These are phyloP conservation scores for Penicillium odoratum DNA, from an alignment of 495 filamentous ascomycete genomes.

Conservation along the genomic window DNA sequence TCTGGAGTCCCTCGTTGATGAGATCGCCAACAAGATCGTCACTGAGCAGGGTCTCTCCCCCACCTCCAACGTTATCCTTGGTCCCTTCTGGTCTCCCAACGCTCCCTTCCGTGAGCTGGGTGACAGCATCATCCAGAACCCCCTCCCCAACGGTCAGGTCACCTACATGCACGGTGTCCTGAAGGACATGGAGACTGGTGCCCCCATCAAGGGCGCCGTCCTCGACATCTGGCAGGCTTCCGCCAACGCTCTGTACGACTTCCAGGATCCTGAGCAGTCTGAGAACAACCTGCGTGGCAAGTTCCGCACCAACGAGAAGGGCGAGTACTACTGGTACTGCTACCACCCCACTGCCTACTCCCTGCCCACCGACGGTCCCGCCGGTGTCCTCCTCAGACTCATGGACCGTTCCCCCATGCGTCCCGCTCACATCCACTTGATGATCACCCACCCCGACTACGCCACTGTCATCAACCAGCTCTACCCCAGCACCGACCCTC, in stretches of 20 bases:
- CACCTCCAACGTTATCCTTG: conserved; percentile 81
- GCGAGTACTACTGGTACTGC: conserved; percentile 79
- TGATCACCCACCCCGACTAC: conserved; percentile 51
- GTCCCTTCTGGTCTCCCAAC: conserved; percentile 85
- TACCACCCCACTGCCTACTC: conserved; percentile 80
- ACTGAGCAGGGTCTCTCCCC: conserved; percentile 67
- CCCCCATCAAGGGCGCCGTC: conserved; percentile 67
- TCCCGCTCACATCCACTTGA: conserved; percentile 51
- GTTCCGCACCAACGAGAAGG: conserved; percentile 74
- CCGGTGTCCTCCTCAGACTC: conserved; percentile 63
- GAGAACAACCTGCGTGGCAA: conserved; percentile 85
- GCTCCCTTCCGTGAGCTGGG: conserved; percentile 74
- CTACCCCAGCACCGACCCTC: conserved; percentile 62
- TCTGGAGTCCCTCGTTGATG: conserved; percentile 80
- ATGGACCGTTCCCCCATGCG: conserved; percentile 67
- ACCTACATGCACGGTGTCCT: conserved; percentile 76
- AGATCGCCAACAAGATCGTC: conserved; percentile 80
- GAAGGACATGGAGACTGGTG: conserved; percentile 68
- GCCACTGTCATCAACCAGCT: conserved; percentile 62
- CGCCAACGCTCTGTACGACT: conserved; percentile 85
- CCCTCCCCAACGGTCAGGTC: conserved; percentile 61
- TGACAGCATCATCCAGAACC: conserved; percentile 68
- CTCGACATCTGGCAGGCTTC: conserved; percentile 88
- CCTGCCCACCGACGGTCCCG: conserved; percentile 73
- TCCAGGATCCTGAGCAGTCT: conserved; percentile 77